phyloP scores from a whole-genome alignment of 192 early-diverging fungal species.

The Geranomyces michiganensis region DNA sequence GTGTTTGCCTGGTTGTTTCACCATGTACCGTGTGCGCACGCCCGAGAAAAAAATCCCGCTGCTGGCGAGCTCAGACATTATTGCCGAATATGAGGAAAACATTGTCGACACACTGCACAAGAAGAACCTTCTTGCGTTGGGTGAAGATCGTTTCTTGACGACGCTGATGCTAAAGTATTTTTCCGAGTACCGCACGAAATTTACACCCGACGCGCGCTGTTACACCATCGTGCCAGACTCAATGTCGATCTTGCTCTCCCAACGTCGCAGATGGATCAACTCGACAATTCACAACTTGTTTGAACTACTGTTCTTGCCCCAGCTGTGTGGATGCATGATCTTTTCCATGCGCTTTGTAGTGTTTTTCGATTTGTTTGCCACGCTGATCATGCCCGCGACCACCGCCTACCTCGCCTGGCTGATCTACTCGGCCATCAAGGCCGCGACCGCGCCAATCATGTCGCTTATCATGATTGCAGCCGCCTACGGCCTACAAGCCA shows the following conservation, averaged over 20 bases:
- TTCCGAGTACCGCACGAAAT: constrained; percentile 92
- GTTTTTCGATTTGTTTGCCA: constrained; percentile 91
- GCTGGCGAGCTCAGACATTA: constrained; percentile 81
- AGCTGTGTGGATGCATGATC: constrained; percentile 95
- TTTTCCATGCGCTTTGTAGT: constrained; percentile 98
- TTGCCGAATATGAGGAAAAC: constrained; percentile 89
- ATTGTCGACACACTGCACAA: constrained; percentile 94
- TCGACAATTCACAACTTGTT: constrained; percentile 97
- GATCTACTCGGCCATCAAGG: constrained; percentile 42
- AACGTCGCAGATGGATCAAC: constrained; percentile 98
- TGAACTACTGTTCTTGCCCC: constrained; percentile 89
- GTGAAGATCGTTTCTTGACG: constrained; percentile 94
- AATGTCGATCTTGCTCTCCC: constrained; percentile 86
- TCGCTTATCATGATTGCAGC: constrained; percentile 83
- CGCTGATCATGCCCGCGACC: constrained; percentile 89
- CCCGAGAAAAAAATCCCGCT: constrained; percentile 83
- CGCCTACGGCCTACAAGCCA: constrained; percentile 87
- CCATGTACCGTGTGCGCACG: constrained; percentile 94
- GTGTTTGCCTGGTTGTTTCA: constrained; percentile 97
- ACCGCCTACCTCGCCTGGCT: constrained; percentile 69
- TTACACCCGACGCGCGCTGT: constrained; percentile 88
- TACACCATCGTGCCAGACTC: constrained; percentile 91
- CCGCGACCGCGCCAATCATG: constrained; percentile 61
- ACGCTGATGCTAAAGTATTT: constrained; percentile 84
- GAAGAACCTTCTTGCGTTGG: constrained; percentile 94